Conservation (phyloP, 192 early-diverging fungal genomes). For the Entophlyctis luteolus region DNA sequence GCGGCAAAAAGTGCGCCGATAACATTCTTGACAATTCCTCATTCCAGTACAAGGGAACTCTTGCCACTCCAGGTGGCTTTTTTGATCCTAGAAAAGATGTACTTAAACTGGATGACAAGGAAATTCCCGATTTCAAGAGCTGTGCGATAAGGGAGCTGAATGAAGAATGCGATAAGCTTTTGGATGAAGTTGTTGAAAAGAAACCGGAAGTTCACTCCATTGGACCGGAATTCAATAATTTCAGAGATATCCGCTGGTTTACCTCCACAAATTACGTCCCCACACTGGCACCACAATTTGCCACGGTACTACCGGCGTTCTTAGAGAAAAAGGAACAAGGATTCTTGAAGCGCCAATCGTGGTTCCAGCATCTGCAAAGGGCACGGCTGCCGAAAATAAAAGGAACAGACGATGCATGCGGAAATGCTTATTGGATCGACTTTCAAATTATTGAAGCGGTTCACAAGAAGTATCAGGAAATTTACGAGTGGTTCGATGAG, state of each 20-base stretch:
- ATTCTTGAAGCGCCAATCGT: too few species aligned
- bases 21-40: constrained; percentile 4
- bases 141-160: constrained; percentile 1
- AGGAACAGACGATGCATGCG: constrained; percentile 10
- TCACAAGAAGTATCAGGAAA: neutral
- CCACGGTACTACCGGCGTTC: neutral
- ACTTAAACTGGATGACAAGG: neutral
- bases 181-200: too few species aligned
- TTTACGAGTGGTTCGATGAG: neutral
- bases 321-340: too few species aligned
- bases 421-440: constrained; percentile 21
- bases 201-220: neutral
- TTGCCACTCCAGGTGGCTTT: constrained; percentile 19
- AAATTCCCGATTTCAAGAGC: neutral
- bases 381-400: neutral
- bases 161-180: neutral
- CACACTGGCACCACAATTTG: constrained; percentile 9
- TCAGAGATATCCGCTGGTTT: constrained; percentile 10
- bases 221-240: constrained; percentile 6
- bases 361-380: neutral
- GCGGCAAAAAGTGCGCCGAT: neutral
- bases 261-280: constrained; percentile 6
- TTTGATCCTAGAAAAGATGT: neutral
- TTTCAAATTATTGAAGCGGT: neutral
- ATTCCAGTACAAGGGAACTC: constrained; percentile 24